Conservation (phyloP, 306 rosid genomes). For the Potentilla sterilis region DNA sequence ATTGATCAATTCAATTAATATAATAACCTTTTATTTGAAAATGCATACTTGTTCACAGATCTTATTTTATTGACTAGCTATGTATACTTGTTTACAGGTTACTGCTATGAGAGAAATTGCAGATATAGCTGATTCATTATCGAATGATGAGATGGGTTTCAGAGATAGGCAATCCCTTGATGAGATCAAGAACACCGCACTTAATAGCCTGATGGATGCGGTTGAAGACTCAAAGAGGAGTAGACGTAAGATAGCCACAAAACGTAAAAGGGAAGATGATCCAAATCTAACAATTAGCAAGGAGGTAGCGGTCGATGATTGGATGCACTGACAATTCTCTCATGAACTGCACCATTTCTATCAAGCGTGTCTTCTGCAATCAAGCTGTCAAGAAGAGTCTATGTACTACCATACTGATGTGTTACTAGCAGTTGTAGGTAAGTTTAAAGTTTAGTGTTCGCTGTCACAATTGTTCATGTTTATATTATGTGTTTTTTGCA, state of each 20-base stretch:
- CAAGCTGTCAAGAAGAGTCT: not conserved
- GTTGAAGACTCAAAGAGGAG: constrained; percentile 49
- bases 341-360: not conserved
- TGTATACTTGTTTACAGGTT: constrained; percentile 34
- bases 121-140: constrained; percentile 46
- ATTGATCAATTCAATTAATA: not conserved
- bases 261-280: constrained; percentile 50
- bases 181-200: constrained; percentile 52
- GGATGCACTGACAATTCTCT: not conserved
- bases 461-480: not conserved
- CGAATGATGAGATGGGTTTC: constrained; percentile 61
- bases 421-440: not conserved
- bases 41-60: constrained; percentile 9
- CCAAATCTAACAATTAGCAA: not conserved
- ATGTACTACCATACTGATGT: not conserved
- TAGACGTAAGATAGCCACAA: constrained; percentile 46
- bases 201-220: constrained; percentile 47
- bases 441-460: not conserved
- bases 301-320: not conserved
- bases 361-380: not conserved
- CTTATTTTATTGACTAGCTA: not conserved
- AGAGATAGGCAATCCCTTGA: constrained; percentile 51
- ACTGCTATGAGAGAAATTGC: constrained; percentile 72
- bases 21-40: not conserved
- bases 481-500: not conserved